These are phyloP conservation scores for Trichophyton benhamiae DNA, from an alignment of 2,329 filamentous ascomycete genomes.

Conservation along the genomic window DNA sequence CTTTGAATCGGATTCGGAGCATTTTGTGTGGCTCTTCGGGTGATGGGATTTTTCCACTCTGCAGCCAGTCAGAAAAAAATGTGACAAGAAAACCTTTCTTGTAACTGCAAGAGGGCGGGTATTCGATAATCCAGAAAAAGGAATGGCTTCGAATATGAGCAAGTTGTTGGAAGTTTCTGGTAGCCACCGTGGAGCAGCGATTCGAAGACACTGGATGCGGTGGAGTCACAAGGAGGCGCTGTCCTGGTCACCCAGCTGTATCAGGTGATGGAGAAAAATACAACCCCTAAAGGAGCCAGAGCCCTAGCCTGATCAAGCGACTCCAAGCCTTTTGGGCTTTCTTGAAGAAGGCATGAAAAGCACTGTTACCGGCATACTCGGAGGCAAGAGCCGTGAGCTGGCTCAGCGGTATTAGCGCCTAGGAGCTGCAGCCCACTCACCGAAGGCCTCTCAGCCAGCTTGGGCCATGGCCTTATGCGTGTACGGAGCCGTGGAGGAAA, in stretches of 20 bases:
- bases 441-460: too few species aligned
- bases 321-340: background rate
- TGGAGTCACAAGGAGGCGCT: constrained; percentile 2
- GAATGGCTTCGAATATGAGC: background rate
- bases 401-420: background rate
- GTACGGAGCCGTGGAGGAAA: background rate
- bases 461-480: background rate
- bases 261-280: constrained; percentile 4
- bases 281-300: background rate
- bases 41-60: background rate
- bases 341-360: background rate
- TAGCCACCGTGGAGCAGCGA: background rate
- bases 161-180: background rate
- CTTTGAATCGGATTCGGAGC: background rate
- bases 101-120: background rate
- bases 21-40: constrained; percentile 1
- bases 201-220: background rate
- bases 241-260: background rate
- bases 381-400: background rate
- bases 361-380: background rate
- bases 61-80: background rate
- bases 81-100: background rate
- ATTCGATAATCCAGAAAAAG: background rate
- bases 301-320: background rate
- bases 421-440: background rate